Evolutionary conservation across 2,329 filamentous ascomycete genomes (phyloP).

Genomic region (Diaporthe sp.): DNA sequence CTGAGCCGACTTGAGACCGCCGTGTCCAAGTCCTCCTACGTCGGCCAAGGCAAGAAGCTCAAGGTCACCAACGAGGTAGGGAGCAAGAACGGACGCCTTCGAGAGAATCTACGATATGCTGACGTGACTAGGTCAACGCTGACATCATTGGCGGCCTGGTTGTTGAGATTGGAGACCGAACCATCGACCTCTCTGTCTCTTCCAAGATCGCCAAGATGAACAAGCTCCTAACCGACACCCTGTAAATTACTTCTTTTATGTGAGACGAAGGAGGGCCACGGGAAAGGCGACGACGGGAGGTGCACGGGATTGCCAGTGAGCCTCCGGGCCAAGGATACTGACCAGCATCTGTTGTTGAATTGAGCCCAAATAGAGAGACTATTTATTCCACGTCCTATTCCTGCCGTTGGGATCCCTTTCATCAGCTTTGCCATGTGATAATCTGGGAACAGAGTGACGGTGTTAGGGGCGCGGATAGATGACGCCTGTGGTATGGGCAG

Average conservation of each 20-base stretch:
- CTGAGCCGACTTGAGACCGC: conserved; percentile 88
- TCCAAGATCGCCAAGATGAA: conserved; percentile 98
- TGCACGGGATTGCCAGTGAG: conserved; percentile 14
- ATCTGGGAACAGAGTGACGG: neutral
- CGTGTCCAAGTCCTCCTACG: conserved; percentile 89
- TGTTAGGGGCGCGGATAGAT: too few species aligned
- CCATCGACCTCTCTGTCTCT: conserved; percentile 96
- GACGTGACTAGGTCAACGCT: conserved; percentile 80
- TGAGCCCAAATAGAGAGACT: conserved; percentile 30
- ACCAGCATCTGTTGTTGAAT: conserved; percentile 33
- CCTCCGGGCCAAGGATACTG: conserved; percentile 27
- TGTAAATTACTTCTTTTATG: conserved; percentile 75
- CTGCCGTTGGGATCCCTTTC: neutral
- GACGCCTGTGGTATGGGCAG: neutral
- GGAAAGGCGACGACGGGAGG: conserved; percentile 4
- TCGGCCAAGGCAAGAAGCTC: conserved; percentile 94
- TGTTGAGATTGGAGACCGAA: conserved; percentile 97
- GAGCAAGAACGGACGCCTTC: neutral
- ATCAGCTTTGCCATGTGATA: neutral
- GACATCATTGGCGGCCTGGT: conserved; percentile 94
- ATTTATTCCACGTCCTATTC: conserved; percentile 16
- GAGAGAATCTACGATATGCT: neutral
- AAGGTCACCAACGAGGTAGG: conserved; percentile 90
- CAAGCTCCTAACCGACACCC: conserved; percentile 95
- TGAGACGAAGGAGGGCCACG: conserved; percentile 10